Base-by-base conservation (phyloP, 306 rosid species). In the Oemleria cerasiformis region DNA sequence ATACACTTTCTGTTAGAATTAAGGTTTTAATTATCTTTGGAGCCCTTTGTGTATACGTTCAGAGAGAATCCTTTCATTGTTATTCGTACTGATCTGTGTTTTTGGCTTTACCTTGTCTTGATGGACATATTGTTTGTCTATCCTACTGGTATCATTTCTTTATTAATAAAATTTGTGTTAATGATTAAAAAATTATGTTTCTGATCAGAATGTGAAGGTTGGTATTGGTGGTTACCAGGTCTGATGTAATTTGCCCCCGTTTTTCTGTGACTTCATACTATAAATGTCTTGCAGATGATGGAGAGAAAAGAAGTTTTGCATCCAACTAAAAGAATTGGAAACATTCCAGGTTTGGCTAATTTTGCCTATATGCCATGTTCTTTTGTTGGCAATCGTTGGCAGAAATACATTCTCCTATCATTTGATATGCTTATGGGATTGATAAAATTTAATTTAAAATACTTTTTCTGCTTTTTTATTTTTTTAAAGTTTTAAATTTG, bases 341-440 rank as follows among this genome's bases (percentile, higher is more conserved):
- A 61, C 44, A 78, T 95, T 82, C 92, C 97, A 82, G 99, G 99
- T 94, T 73, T 56, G 88, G 39, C 6, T 59, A 67, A 75, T 63
- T 56, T 68, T 71, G 30, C 10, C 17, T 39, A 48, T 25, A 62
- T 19, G 8, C 15, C 50, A 9, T 30, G 44, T 61, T 34, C 23
- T 55, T 70, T 45, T 5, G 8, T 61, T 21, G 25, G 42, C 4
- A 57, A 39, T 62, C 34, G 62, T 43, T 42, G 41, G 63, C 15
- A n/a, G 16, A 12, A 20, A 23, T 6, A 19, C 25, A 12, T 3
- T 57, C 6, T 53, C 54, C 45, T 57, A 34, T 8, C 54, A 39
- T 48, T 65, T 65, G 40, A 48, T 21, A 19, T 40, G 20, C 57
- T 47, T 65, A n/a, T 63, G 58, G 41, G 47, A 68, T 12, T 38